A percentile compares a stretch with the other conserved stretches of the same genome.
Conservation (phyloP, 2,329 filamentous ascomycete species). For the Amylocarpus encephaloides region DNA sequence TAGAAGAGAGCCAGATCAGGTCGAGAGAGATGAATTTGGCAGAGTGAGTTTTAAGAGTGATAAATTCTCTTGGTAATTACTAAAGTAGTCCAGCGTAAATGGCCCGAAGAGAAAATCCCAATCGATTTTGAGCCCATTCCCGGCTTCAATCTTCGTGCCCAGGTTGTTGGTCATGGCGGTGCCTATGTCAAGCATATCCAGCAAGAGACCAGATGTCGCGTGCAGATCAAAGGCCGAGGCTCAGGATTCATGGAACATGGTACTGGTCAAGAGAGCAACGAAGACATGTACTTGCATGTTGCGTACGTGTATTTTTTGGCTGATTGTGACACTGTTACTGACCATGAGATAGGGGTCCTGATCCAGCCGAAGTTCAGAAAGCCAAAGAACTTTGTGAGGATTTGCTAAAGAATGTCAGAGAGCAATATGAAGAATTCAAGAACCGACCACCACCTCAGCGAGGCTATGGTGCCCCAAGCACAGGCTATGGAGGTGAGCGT, state of each 20-base stretch:
- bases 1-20: slow-evolving; percentile 68
- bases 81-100: slow-evolving; percentile 67
- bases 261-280: slow-evolving; percentile 86
- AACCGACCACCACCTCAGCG: slow-evolving; percentile 63
- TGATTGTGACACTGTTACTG: background rate
- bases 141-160: slow-evolving; percentile 92
- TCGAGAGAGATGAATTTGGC: slow-evolving; percentile 87
- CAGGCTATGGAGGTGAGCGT: slow-evolving; percentile 38
- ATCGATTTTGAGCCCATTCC: slow-evolving; percentile 85
- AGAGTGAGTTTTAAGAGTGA: slow-evolving; percentile 52
- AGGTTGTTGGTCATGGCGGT: slow-evolving; percentile 90
- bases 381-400: slow-evolving; percentile 88
- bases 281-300: slow-evolving; percentile 94
- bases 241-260: slow-evolving; percentile 89
- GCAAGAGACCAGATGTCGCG: slow-evolving; percentile 86
- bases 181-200: slow-evolving; percentile 98
- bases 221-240: slow-evolving; percentile 95
- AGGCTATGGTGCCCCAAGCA: slow-evolving; percentile 41
- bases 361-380: slow-evolving; percentile 75
- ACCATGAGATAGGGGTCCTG: slow-evolving; percentile 61
- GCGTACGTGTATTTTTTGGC: slow-evolving; percentile 54
- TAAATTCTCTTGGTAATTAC: background rate
- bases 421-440: slow-evolving; percentile 90
- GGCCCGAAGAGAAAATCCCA: slow-evolving; percentile 93
- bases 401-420: slow-evolving; percentile 75